Evolutionary conservation across 2,329 filamentous ascomycete species (phyloP).

Genomic region (Aspergillus spinulosporus): DNA sequence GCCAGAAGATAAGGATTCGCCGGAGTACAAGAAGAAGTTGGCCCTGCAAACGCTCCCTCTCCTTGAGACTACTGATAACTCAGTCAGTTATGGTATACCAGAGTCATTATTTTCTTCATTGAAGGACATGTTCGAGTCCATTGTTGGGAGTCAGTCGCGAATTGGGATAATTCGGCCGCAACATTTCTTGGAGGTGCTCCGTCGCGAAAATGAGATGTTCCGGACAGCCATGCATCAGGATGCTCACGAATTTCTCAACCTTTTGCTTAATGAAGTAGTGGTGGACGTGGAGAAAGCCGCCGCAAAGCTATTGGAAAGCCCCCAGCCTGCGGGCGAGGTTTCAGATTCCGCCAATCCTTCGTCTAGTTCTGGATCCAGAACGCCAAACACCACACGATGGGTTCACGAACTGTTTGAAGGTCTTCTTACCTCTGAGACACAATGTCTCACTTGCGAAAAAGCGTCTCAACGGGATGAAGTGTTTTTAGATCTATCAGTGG

Average conservation of each 20-base stretch:
- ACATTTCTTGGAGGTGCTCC: constrained; percentile 89
- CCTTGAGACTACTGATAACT: constrained; percentile 80
- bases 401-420: constrained; percentile 98
- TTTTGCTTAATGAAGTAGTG: constrained; percentile 94
- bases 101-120: constrained; percentile 92
- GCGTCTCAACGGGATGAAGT: constrained; percentile 93
- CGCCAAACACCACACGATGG: constrained; percentile 75
- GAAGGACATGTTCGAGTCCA: constrained; percentile 92
- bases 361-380: constrained; percentile 52
- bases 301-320: constrained; percentile 35
- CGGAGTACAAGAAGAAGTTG: constrained; percentile 97
- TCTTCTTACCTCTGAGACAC: constrained; percentile 89
- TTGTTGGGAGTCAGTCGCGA: constrained; percentile 76
- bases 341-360: constrained; percentile 51
- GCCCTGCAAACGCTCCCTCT: constrained; percentile 86
- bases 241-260: constrained; percentile 93
- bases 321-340: constrained; percentile 55
- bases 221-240: constrained; percentile 97
- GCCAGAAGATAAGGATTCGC: constrained; percentile 91
- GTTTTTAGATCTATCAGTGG: constrained; percentile 93
- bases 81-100: constrained; percentile 81
- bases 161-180: constrained; percentile 90
- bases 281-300: constrained; percentile 84
- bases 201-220: constrained; percentile 96
- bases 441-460: constrained; percentile 94